Evolutionary conservation across 83 land plant species (phyloP), one percentile per base, ranked within the genome.

Genomic region (Picea engelmannii): DNA sequence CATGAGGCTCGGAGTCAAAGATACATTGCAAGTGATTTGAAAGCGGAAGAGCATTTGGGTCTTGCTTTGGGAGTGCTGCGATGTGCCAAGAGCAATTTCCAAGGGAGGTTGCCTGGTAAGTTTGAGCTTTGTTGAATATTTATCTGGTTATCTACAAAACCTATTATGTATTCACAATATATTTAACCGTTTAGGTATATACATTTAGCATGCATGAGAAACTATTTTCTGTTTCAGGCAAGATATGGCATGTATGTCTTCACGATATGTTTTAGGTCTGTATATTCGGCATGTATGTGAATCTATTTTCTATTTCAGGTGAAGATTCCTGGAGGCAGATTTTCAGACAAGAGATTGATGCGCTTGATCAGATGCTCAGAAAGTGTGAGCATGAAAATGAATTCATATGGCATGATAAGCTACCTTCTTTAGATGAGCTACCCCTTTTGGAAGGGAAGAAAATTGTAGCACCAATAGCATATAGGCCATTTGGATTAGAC

Each of bases 311-410:
- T 25, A 25, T 25, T 77, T 84, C 89, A 84, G 86, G 86, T 62
- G 95, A 94, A 31, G 87, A 90, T 5, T 64, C 87, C 38, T 90
- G 89, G 89, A 86, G 79, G 71, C 77, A 76, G n/a, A 80, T 86
- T 16, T 94, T 85, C 78, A 83, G 66, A 60, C 83, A 80, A 71
- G 96, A 92, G 80, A 75, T 87, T 17, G 87, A 88, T 68, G 86
- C 61, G 24, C 82, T 87, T 15, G 77, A 75, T 27, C 85, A 88
- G 58, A 62, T 90, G 89, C 89, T 92, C 52, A 76, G 85, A 78
- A 92, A 90, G 77, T 85, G 78, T 73, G 94, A 94, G 74, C 76
- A 86, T 68, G 95, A 94, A 78, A 94, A 94, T 80, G 91, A 94
- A 42, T 92, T 94, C 70, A 91, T 94, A 23, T 94, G 90, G 94